These are phyloP conservation scores for Aureobasidium sp. DNA, from an alignment of 2,329 filamentous ascomycete genomes.

Conservation along the genomic window DNA sequence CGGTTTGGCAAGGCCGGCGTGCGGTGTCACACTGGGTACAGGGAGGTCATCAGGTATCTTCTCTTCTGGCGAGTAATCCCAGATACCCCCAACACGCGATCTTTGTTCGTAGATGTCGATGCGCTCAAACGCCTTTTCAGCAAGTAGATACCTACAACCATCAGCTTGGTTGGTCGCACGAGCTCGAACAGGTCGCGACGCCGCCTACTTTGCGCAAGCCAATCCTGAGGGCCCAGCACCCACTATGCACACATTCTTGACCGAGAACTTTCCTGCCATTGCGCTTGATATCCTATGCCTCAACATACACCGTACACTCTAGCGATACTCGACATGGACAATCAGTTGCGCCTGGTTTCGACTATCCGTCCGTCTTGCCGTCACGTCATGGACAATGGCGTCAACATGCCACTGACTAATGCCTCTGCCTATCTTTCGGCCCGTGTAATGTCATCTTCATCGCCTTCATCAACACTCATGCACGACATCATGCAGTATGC, in stretches of 20 bases:
- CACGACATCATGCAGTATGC: not conserved
- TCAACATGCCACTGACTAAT: not conserved
- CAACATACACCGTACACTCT: not conserved
- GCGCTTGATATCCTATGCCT: not conserved
- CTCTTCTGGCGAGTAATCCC: slow-evolving; percentile 61
- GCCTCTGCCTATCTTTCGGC: not conserved
- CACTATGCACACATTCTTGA: slow-evolving; percentile 64
- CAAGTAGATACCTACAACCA: slow-evolving; percentile 54
- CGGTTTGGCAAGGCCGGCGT: slow-evolving; percentile 55
- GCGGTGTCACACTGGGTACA: slow-evolving; percentile 60
- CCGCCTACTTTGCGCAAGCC: slow-evolving; percentile 57
- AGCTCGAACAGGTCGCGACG: not conserved
- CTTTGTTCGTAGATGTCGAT: slow-evolving; percentile 81
- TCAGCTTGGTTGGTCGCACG: not conserved
- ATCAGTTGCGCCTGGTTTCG: not conserved
- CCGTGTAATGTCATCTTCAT: not conserved
- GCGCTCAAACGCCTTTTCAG: slow-evolving; percentile 59
- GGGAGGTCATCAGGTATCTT: slow-evolving; percentile 35
- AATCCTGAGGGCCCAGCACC: slow-evolving; percentile 77
- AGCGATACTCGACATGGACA: not conserved
- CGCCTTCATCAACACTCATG: not conserved
- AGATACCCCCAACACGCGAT: slow-evolving; percentile 67
- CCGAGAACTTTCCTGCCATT: slow-evolving; percentile 25
- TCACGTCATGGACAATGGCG: slow-evolving; percentile 5
- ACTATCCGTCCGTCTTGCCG: too few relatives aligned